Evolutionary conservation across 805 yeast species (phyloP).

Genomic region (Candida mattraensis): DNA sequence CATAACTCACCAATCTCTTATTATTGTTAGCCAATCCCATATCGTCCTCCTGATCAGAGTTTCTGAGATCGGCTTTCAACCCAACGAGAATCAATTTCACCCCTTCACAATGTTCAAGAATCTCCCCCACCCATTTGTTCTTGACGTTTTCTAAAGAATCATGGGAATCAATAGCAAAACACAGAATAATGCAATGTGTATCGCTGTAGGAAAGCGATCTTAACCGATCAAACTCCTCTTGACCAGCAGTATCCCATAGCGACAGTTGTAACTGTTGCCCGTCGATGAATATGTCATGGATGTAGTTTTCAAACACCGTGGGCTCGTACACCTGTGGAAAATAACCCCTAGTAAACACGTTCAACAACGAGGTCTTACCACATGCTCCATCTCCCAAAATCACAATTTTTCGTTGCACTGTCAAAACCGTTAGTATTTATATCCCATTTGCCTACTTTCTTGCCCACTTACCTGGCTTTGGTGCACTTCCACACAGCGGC

Average conservation of each 20-base stretch:
- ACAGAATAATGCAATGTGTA: slow-evolving; percentile 95
- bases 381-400: slow-evolving; percentile 98
- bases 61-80: slow-evolving; percentile 88
- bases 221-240: slow-evolving; percentile 94
- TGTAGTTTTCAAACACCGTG: slow-evolving; percentile 95
- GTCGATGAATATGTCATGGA: slow-evolving; percentile 94
- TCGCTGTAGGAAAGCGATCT: slow-evolving; percentile 91
- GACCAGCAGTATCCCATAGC: slow-evolving; percentile 99
- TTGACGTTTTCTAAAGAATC: slow-evolving; percentile 95
- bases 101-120: slow-evolving; percentile 95
- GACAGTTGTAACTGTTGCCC: slow-evolving; percentile 90
- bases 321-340: slow-evolving; percentile 99
- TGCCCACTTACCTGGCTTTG: slow-evolving; percentile 39
- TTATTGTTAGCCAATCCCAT: slow-evolving; percentile 30
- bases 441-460: not conserved
- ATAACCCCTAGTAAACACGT: slow-evolving; percentile 95
- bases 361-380: slow-evolving; percentile 92
- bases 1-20: slow-evolving; percentile 72
- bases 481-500: slow-evolving; percentile 46
- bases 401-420: slow-evolving; percentile 89
- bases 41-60: slow-evolving; percentile 44
- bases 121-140: slow-evolving; percentile 96
- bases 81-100: slow-evolving; percentile 93
- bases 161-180: slow-evolving; percentile 90
- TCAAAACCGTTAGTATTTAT: slow-evolving; percentile 13